Evolutionary conservation across 1,284 basidiomycete species (phyloP).

Genomic region (Rhodotorula sp.): DNA sequence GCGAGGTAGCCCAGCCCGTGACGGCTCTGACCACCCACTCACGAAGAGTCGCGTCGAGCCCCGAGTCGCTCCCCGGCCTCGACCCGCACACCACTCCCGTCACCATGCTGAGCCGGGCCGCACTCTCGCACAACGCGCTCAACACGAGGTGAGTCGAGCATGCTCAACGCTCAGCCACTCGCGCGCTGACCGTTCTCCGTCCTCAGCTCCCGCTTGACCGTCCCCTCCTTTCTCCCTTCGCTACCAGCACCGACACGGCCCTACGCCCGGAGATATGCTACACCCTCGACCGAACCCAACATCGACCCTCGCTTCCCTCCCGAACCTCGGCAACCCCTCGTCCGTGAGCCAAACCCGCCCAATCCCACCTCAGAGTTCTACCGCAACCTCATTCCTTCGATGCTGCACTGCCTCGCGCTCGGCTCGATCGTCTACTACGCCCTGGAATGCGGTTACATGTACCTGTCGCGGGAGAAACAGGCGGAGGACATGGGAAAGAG

Average conservation of each 20-base stretch:
- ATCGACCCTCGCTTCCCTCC: not conserved
- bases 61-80: no score
- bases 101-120: no score
- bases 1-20: no score
- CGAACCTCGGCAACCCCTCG: not conserved
- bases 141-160: not conserved
- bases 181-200: not conserved
- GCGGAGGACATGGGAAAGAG: conserved; percentile 5
- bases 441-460: conserved; percentile 25
- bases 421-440: conserved; percentile 40
- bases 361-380: conserved; percentile 32
- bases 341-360: not conserved
- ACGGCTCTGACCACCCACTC: no score
- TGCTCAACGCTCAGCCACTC: not conserved
- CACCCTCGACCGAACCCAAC: not conserved
- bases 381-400: conserved; percentile 35
- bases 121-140: not conserved
- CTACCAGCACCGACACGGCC: not conserved
- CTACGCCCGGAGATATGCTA: not conserved
- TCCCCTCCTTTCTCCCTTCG: not conserved
- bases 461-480: conserved; percentile 26
- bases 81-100: no score
- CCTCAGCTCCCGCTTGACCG: not conserved
- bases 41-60: no score
- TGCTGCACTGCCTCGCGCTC: conserved; percentile 38